Percentiles rank a stretch among this genome's conserved stretches.
Conservation (phyloP, 208 protist genomes). For the Wallacemonas sp. region DNA sequence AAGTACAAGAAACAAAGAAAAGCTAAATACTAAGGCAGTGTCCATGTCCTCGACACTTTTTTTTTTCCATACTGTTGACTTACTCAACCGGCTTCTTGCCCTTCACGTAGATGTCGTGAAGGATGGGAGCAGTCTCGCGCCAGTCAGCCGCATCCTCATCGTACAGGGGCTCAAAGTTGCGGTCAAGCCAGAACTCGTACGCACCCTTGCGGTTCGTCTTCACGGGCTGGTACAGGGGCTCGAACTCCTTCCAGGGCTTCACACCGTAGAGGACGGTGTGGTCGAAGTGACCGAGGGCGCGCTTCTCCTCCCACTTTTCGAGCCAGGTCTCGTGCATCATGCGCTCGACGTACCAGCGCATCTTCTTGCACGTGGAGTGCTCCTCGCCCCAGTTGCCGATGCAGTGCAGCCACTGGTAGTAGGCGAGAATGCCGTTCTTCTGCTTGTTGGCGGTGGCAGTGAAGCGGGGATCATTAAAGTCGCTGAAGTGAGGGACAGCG, state of each 20-base stretch:
- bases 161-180: constrained; percentile 85
- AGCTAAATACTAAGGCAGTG: constrained; percentile 9
- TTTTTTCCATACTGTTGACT: constrained; percentile 1
- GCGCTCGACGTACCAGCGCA: constrained; percentile 89
- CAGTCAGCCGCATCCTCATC: constrained; percentile 75
- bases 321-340: constrained; percentile 89
- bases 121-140: constrained; percentile 84
- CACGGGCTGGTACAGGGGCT: constrained; percentile 88
- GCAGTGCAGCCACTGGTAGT: constrained; percentile 92
- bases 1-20: constrained; percentile 10
- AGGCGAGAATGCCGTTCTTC: constrained; percentile 88
- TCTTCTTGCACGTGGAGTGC: constrained; percentile 93
- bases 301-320: constrained; percentile 91
- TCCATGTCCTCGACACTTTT: background rate
- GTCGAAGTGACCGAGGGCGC: constrained; percentile 86
- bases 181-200: constrained; percentile 90
- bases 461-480: constrained; percentile 88
- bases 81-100: constrained; percentile 83
- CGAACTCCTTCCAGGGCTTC: constrained; percentile 90
- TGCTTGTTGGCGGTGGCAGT: constrained; percentile 70
- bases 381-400: constrained; percentile 92
- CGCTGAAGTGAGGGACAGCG: constrained; percentile 79
- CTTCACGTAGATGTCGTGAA: constrained; percentile 89
- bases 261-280: constrained; percentile 85
- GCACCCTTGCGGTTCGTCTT: constrained; percentile 89